Percentiles rank a stretch among this genome's conserved stretches.
These are phyloP conservation scores for Leccinum fibrillosum DNA, from an alignment of 768 basidiomycete species.

Conservation along the genomic window DNA sequence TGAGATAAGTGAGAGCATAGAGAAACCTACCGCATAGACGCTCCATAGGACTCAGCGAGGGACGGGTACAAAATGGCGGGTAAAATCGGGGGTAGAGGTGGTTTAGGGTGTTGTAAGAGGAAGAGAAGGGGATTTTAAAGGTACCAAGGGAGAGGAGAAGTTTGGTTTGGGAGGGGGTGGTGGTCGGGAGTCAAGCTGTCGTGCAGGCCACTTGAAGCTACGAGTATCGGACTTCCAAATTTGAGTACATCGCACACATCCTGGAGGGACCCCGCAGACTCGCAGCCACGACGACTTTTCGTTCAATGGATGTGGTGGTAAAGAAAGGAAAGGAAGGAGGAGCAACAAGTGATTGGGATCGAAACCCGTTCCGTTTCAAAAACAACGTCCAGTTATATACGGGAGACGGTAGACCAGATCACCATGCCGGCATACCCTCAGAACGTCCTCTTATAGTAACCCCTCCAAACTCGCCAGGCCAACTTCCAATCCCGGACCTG, in stretches of 20 bases:
- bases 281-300: constrained; percentile 15
- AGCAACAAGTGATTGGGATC: neutral
- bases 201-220: constrained; percentile 29
- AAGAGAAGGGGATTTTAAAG: neutral
- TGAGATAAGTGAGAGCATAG: constrained; percentile 4
- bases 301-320: neutral
- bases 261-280: constrained; percentile 31
- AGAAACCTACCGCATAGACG: constrained; percentile 60
- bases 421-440: constrained; percentile 33
- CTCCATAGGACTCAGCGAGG: constrained; percentile 42
- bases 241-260: constrained; percentile 26
- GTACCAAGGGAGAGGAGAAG: constrained; percentile 12
- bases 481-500: constrained; percentile 73
- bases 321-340: neutral
- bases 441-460: constrained; percentile 43
- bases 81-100: constrained; percentile 3
- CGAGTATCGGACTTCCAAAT: constrained; percentile 37
- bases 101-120: neutral
- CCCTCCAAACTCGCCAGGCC: constrained; percentile 67
- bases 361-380: neutral
- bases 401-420: constrained; percentile 11
- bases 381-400: constrained; percentile 4
- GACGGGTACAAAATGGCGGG: neutral
- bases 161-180: constrained; percentile 34
- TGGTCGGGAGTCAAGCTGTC: constrained; percentile 33